Conservation (phyloP, 208 protist species). For the Acanthamoeba quina region DNA sequence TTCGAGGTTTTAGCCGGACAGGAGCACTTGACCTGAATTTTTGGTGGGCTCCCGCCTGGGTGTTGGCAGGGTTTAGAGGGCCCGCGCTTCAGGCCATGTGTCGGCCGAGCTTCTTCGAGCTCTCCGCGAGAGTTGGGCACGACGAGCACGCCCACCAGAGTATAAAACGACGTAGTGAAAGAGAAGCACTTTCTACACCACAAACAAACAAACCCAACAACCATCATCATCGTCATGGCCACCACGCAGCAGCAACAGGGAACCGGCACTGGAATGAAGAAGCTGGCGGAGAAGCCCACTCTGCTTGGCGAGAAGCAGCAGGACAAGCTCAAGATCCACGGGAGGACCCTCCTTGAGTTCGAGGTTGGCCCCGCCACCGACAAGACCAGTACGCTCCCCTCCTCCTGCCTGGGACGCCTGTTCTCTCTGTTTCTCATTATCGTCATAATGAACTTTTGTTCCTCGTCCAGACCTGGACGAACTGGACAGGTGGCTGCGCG, state of each 20-base stretch:
- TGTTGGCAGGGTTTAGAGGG: neutral
- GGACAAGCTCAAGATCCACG: slow-evolving; percentile 71
- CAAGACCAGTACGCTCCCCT: neutral
- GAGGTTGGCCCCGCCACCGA: slow-evolving; percentile 7
- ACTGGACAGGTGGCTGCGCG: slow-evolving; percentile 35
- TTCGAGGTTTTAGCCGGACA: no score
- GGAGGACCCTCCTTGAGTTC: slow-evolving; percentile 47
- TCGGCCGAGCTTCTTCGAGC: neutral
- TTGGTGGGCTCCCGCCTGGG: neutral
- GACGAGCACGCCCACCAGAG: neutral
- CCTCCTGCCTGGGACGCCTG: neutral
- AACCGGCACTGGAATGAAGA: neutral
- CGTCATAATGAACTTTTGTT: neutral
- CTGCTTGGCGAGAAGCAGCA: slow-evolving; percentile 41
- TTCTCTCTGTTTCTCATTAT: neutral
- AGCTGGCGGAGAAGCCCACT: slow-evolving; percentile 39
- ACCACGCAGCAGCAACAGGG: slow-evolving; percentile 21
- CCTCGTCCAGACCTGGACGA: slow-evolving; percentile 22
- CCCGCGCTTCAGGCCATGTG: neutral
- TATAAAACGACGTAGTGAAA: neutral
- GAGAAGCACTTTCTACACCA: neutral
- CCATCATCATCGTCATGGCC: neutral
- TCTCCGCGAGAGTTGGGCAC: neutral
- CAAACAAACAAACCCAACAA: neutral
- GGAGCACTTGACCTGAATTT: neutral